Evolutionary conservation across 768 basidiomycete species (phyloP), one percentile per base, ranked within the genome.

Genomic region (Panellus pusillus): DNA sequence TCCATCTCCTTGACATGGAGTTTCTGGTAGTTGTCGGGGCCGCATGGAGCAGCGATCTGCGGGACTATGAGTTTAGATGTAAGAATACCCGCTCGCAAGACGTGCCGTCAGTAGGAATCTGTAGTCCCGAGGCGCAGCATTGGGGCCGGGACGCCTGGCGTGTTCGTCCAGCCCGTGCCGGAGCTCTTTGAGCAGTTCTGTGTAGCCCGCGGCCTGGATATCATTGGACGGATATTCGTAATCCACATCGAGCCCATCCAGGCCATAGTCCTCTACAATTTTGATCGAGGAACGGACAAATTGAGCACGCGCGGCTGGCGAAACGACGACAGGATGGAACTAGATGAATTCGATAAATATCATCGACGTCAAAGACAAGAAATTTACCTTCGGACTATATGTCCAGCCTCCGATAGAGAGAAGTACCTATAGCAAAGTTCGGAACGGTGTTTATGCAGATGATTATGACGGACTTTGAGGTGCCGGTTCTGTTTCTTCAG

Each of bases 371-470:
- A 24, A 24, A 24, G 24, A 24, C 24, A 24, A 24, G 6, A 24
- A 24, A 24, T 93, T 89, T 72, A 98, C 91, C 39, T 83, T 82
- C 27, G 91, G 82, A 0, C 91, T 93, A 66, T 93, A 95, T 0
- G 92, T 90, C 93, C 93, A 98, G 6, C 96, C 96, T 13, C 96
- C 96, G 47, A 99, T 98, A 40, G 89, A 92, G 27, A 99, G 79
- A 14, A 91, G 74, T 15, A 24, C 24, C 24, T 24, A 24, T 6
- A 24, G 24, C 24, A 24, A 24, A 6, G 24, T 24, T 24, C 24
- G 24, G 24, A 24, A 24, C 3, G 24, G 24, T 24, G 24, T 24
- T 24, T 24, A 24, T 24, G 24, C 6, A 24, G 24, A 24, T 24
- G 24, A 3, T 24, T 24, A 24, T 24, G 24, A 24, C 2, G 24